These are phyloP conservation scores for Sporothrix dimorphospora DNA, from an alignment of 2,329 filamentous ascomycete species.

Conservation along the genomic window DNA sequence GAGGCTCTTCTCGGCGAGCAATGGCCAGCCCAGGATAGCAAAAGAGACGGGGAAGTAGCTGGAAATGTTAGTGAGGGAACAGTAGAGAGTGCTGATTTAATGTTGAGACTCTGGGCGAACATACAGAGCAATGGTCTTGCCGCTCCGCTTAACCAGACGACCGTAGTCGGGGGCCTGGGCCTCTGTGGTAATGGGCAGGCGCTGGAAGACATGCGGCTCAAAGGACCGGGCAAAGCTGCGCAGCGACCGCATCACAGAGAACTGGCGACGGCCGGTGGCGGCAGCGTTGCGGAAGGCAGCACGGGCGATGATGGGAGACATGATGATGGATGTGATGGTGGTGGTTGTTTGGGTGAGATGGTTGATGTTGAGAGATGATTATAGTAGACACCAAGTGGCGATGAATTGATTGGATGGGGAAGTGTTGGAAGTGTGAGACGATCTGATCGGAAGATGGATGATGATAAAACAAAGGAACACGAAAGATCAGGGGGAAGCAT, in stretches of 20 bases:
- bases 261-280: conserved; percentile 39
- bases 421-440: background rate
- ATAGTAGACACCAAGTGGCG: conserved; percentile 11
- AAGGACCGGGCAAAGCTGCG: conserved; percentile 44
- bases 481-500: background rate
- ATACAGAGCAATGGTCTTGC: conserved; percentile 42
- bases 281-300: conserved; percentile 39
- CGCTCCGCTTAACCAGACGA: conserved; percentile 42
- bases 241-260: conserved; percentile 44
- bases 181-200: conserved; percentile 39
- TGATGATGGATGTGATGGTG: conserved; percentile 32
- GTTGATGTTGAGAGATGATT: background rate
- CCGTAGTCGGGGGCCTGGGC: conserved; percentile 45
- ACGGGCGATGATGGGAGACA: conserved; percentile 44
- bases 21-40: conserved; percentile 47
- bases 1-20: conserved; percentile 34
- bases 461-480: conserved; percentile 22
- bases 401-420: background rate
- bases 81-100: background rate
- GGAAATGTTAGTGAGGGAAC: background rate
- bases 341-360: background rate
- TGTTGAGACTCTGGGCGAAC: conserved; percentile 30
- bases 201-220: conserved; percentile 46
- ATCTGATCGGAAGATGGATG: conserved; percentile 20
- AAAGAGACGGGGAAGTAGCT: conserved; percentile 45